phyloP scores from a whole-genome alignment of 306 rosid species.

The Hippophae tibetana region DNA sequence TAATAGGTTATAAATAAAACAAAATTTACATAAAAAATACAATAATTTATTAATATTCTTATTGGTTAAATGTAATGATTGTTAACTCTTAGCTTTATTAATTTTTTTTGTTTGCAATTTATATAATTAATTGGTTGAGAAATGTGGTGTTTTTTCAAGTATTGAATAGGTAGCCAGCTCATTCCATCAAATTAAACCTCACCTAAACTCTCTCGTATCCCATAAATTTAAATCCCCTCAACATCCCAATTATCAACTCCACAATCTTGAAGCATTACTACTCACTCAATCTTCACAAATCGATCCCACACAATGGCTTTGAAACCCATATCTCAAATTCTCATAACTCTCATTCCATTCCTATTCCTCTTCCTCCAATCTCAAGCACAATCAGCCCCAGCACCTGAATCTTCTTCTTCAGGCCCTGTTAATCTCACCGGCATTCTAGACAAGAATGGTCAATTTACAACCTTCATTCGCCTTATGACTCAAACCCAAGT shows the following conservation, averaged over 20 bases:
- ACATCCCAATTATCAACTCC: conserved; percentile 2
- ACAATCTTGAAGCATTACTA: conserved; percentile 7
- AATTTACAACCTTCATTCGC: conserved; percentile 41
- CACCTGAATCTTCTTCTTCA: conserved; percentile 30
- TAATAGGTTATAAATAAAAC: no score
- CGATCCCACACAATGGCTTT: conserved; percentile 35
- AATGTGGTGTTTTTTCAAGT: background rate
- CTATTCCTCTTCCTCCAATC: conserved; percentile 18
- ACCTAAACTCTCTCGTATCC: conserved; percentile 4
- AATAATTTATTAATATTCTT: no score
- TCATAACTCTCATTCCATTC: conserved; percentile 24
- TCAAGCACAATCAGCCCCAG: conserved; percentile 46
- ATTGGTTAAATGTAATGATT: no score
- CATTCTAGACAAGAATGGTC: conserved; percentile 47
- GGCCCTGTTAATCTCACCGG: conserved; percentile 53
- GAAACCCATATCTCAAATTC: conserved; percentile 25
- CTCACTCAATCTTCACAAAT: background rate
- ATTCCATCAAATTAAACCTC: conserved; percentile 38
- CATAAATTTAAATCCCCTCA: conserved; percentile 25
- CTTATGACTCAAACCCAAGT: conserved; percentile 49
- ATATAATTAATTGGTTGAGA: background rate
- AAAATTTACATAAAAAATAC: no score
- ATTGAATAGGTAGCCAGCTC: conserved; percentile 42
- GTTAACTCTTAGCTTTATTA: background rate
- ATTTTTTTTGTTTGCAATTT: background rate